Base-by-base conservation (phyloP, 2,329 filamentous ascomycete genomes). In the Aaosphaeria arxii region DNA sequence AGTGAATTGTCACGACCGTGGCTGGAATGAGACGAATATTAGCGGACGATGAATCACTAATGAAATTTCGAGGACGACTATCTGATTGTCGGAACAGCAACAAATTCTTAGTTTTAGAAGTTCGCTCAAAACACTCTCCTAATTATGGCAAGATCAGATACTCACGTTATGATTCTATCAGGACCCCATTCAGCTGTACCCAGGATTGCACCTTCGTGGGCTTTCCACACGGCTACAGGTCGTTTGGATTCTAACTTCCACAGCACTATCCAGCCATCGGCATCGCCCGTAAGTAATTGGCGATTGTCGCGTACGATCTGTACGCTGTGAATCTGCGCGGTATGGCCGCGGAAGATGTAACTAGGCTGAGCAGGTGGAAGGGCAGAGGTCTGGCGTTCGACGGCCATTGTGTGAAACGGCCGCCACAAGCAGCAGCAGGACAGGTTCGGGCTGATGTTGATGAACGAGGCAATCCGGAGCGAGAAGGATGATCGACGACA, bases 1-100 rank as follows among this genome's bases (percentile, higher is more conserved):
- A 97, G 78, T 62, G 85, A 88, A 66, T 94, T 87, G 66, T 99
- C 94, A 66, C 94, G 83, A 11, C 92, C 92, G 72, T 97, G 91
- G 33, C 91, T 96, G 54, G 33, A 42, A 40, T 24, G 17, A 24
- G 17, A 24, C 17, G 17, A 24, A 24, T 24, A 24, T 24, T 24
- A 24, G 17, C 17, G 17, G 17, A 24, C 17, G 17, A 24, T 3
- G 3, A 24, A 24, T 24, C 3, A 24, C 17, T 24, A 24, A 24
- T 24, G 17, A 24, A 24, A 24, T 24, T 24, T 24, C 3, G 17
- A 24, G 17, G 17, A 24, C 17, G 3, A 24, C 17, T 24, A 24
- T 24, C 2, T 24, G 17, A 24, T 24, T 24, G 17, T 24, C 17
- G 17, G 17, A 24, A 24, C 17, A 24, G 17, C 17, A 24, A 24